Base-by-base conservation (phyloP, 1,284 basidiomycete genomes). In the Sporisorium reilianum region DNA sequence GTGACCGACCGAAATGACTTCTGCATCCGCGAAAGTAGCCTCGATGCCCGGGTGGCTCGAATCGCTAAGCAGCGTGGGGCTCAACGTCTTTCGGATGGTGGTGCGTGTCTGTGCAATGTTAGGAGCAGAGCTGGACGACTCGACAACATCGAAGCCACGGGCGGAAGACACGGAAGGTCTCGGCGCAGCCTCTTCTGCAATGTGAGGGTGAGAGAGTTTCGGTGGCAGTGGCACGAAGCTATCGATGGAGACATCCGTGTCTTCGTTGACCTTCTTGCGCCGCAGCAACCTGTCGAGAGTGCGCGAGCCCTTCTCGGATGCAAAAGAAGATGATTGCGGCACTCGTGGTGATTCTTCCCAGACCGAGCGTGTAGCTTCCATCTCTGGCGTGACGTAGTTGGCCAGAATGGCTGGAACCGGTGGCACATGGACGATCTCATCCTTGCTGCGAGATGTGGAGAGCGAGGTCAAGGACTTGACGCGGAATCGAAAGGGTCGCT, bases 31-130 rank as follows among this genome's bases (percentile, higher is more conserved):
- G 1, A 65, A 40, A 4, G 9, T 40, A 14, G 53, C 48, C 8
- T 56, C 62, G 54, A 61, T 54, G 1, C 62, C 53, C 12, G 53
- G 32, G 20, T 53, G 63, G 18, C 40, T 42, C 40, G 50, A 49
- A 2, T 74, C 71, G 36, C 65, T 57, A 9, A 74, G 62, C 40
- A 74, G 55, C 5, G 65, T 63, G 12, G 71, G 71, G 34, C 71
- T 74, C 45, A 74, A 48, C 6, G 71, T 74, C 50, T 69, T 74
- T 41, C 66, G 65, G 38, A 74, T 74, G 8, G 71, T 74, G 6
- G 54, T 55, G 20, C 58, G 69, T 5, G 64, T 52, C 38, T 61
- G 62, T 2, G 57, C 56, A 14, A 57, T n/a, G 11, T 28, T 46
- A 3, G 42, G 12, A 22, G 50, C 14, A 7, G 53, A n/a, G n/a